Conservation (phyloP, 768 basidiomycete genomes). For the Boletus reticulatus region DNA sequence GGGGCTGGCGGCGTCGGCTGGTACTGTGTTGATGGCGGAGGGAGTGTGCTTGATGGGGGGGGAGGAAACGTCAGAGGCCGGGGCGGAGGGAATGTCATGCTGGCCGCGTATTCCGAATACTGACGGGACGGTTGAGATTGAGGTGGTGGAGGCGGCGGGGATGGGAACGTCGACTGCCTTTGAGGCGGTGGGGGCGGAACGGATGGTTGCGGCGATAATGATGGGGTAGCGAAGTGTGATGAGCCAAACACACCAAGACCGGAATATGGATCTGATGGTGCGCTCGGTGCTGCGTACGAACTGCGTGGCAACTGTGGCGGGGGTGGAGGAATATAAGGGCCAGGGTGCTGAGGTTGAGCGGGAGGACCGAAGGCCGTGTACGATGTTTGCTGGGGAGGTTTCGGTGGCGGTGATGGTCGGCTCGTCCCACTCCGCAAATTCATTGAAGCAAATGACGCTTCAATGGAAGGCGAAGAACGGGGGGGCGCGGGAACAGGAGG, state of each 20-base stretch:
- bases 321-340: slow-evolving; percentile 15
- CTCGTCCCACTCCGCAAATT: slow-evolving; percentile 37
- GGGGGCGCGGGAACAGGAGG: slow-evolving; percentile 48
- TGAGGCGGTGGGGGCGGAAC: slow-evolving; percentile 21
- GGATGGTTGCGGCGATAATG: slow-evolving; percentile 4
- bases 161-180: slow-evolving; percentile 27
- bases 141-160: slow-evolving; percentile 17
- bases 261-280: slow-evolving; percentile 37
- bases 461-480: slow-evolving; percentile 38
- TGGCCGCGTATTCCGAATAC: slow-evolving; percentile 18
- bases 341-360: slow-evolving; percentile 23
- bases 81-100: slow-evolving; percentile 26
- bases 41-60: slow-evolving; percentile 6
- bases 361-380: slow-evolving; percentile 17
- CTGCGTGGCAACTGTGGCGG: slow-evolving; percentile 28
- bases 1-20: slow-evolving; percentile 31
- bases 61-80: slow-evolving; percentile 25
- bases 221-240: slow-evolving; percentile 6
- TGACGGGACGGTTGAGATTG: slow-evolving; percentile 20
- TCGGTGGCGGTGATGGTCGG: slow-evolving; percentile 27
- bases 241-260: slow-evolving; percentile 29
- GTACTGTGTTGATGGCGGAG: slow-evolving; percentile 25
- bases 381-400: slow-evolving; percentile 29
- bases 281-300: slow-evolving; percentile 21
- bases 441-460: slow-evolving; percentile 58